Evolutionary conservation across 805 yeast species (phyloP), one percentile per base, ranked within the genome.

Genomic region (Diddensiella caesifluorescens): DNA sequence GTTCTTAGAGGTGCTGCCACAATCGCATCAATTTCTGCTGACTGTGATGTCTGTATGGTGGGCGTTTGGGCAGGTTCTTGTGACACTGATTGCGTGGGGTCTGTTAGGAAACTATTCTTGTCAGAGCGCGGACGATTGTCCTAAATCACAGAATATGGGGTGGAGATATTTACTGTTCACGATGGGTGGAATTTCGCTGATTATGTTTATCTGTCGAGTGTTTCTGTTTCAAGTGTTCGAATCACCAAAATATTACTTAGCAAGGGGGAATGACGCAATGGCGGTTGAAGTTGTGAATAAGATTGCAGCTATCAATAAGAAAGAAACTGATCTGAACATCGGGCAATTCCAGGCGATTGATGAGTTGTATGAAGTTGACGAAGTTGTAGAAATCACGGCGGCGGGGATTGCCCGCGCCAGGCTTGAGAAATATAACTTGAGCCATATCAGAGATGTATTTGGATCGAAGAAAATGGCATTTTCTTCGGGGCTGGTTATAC

Each of bases 41-140:
- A 74, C 80, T 2, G 62, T 73, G 29, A 67, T 75, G 57, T 74
- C 79, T 22, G 61, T 68, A 26, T 77, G 70, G 74, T 77, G 82
- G 83, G 77, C 79, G 29, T 64, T 77, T 35, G 81, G 81, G 27
- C 80, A 77, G 54, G 68, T 77, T 3, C 59, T 75, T 30, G 69
- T 76, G 5, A 64, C 64, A 23, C 55, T 75, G 15, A 50, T 75
- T 30, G 70, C 78, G 2, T 77, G 79, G 77, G 80, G 75, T 0
- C 69, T 73, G 39, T 56, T 77, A 31, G 69, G 75, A n/a, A 67
- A 71, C 41, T 62, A 62, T 46, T 70, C 77, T 4, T 75, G 81
- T 52, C 15, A 21, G 9, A 52, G 65, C 59, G 53, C 54, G 9
- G 54, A 67, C 59, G 37, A 59, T 25, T 77, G 82, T 56, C 62